Evolutionary conservation across 257 asterid species (phyloP).

Genomic region (Nicotiana otophora): DNA sequence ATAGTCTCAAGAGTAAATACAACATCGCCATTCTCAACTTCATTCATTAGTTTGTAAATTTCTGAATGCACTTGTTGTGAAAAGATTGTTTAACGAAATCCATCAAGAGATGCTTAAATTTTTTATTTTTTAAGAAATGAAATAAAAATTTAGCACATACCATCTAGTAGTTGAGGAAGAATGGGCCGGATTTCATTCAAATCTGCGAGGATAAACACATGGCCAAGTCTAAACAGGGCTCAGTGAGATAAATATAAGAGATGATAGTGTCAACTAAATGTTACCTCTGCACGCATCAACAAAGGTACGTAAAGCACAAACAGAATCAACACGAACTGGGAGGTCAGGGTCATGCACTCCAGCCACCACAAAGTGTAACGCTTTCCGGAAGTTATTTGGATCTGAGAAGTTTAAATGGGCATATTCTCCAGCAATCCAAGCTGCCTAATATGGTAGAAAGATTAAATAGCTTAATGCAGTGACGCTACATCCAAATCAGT

Average conservation of each 20-base stretch:
- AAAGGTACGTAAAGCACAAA: conserved; percentile 87
- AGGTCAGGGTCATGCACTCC: conserved; percentile 99
- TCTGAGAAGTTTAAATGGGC: conserved; percentile 81
- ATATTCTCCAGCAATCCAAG: conserved; percentile 99
- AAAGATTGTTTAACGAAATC: neutral
- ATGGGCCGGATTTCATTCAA: conserved; percentile 84
- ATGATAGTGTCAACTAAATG: conserved; percentile 2
- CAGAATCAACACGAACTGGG: conserved; percentile 98
- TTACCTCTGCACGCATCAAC: conserved; percentile 93
- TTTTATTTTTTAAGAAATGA: neutral
- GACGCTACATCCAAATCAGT: no score
- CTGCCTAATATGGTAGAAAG: conserved; percentile 56
- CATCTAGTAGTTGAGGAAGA: conserved; percentile 92
- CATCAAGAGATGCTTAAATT: neutral
- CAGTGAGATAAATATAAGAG: neutral
- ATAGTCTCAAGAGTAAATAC: conserved; percentile 96
- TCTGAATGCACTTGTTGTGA: conserved; percentile 36
- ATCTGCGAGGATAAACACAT: conserved; percentile 36
- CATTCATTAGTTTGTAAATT: conserved; percentile 90
- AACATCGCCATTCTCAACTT: conserved; percentile 98
- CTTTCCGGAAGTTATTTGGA: conserved; percentile 77
- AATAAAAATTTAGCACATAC: conserved; percentile 31
- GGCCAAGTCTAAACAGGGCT: neutral
- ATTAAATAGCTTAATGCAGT: neutral
- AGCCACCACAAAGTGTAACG: conserved; percentile 81